phyloP scores from a whole-genome alignment of 2,329 filamentous ascomycete species.

The Sphaerulina populicola region DNA sequence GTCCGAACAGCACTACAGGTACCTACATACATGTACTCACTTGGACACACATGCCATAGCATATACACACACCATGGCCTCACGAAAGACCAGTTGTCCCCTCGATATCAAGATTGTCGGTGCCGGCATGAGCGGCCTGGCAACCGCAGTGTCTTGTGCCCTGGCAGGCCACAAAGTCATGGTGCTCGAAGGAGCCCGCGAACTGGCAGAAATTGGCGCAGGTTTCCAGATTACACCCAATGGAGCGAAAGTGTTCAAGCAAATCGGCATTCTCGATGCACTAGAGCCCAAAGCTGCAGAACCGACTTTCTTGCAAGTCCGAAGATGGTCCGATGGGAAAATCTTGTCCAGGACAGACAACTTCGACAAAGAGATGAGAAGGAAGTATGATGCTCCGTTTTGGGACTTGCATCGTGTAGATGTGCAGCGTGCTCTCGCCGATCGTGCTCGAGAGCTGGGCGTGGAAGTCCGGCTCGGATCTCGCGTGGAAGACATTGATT shows the following conservation, averaged over 20 bases:
- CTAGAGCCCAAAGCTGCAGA: slow-evolving; percentile 36
- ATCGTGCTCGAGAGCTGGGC: slow-evolving; percentile 47
- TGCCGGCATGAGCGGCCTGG: slow-evolving; percentile 31
- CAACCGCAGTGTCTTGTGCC: slow-evolving; percentile 29
- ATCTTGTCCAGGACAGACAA: slow-evolving; percentile 44
- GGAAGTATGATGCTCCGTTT: slow-evolving; percentile 51
- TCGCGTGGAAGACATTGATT: slow-evolving; percentile 43
- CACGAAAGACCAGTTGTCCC: slow-evolving; percentile 15
- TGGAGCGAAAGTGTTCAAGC: slow-evolving; percentile 34
- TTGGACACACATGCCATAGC: not conserved
- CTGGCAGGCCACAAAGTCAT: slow-evolving; percentile 30
- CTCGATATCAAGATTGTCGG: slow-evolving; percentile 31
- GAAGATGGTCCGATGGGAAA: slow-evolving; percentile 44
- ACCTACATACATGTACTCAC: too few species aligned
- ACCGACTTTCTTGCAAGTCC: slow-evolving; percentile 45
- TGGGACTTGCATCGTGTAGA: slow-evolving; percentile 56
- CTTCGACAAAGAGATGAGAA: slow-evolving; percentile 48
- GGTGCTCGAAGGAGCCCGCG: slow-evolving; percentile 31
- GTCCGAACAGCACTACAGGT: not conserved
- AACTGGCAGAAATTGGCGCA: slow-evolving; percentile 44
- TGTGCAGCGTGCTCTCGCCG: slow-evolving; percentile 48
- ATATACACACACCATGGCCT: slow-evolving; percentile 9
- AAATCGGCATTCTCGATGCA: slow-evolving; percentile 44
- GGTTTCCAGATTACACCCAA: slow-evolving; percentile 48
- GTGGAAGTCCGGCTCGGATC: slow-evolving; percentile 45